Evolutionary conservation across 192 early-diverging fungal genomes (phyloP).

Genomic region (Podila verticillata): DNA sequence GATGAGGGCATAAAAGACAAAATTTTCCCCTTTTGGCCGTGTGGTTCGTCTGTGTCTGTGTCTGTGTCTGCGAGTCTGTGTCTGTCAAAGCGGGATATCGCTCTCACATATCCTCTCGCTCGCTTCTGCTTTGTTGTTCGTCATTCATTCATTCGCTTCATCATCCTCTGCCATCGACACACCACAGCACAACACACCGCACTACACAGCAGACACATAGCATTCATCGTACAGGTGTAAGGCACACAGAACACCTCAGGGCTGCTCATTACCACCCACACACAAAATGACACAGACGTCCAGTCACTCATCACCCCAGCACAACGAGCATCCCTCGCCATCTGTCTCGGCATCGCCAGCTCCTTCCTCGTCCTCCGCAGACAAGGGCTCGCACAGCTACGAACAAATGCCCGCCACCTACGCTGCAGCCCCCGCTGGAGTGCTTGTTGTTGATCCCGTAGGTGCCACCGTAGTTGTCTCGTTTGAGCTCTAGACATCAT

Average conservation of each 20-base stretch:
- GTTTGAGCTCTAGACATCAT: background rate
- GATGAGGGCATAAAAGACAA: too few species aligned
- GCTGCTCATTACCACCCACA: background rate
- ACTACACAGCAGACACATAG: background rate
- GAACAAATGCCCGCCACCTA: slow-evolving; percentile 34
- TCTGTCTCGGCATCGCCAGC: background rate
- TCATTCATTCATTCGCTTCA: background rate
- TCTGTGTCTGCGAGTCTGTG: too few species aligned
- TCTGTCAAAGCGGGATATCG: background rate
- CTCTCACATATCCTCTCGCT: too few species aligned
- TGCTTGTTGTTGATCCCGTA: slow-evolving; percentile 48
- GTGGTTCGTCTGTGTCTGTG: too few species aligned
- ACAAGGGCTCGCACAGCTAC: background rate
- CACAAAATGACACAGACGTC: background rate
- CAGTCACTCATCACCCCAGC: background rate
- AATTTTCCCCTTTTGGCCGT: too few species aligned
- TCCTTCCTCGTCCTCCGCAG: background rate
- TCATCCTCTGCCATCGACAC: slow-evolving; percentile 10
- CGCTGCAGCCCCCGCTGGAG: slow-evolving; percentile 21
- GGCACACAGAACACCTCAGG: background rate
- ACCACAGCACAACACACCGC: background rate
- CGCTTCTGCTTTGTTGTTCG: slow-evolving; percentile 10
- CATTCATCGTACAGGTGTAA: background rate
- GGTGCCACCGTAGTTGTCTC: background rate
- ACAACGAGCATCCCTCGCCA: background rate